Conservation (phyloP, 352 stramenopile species). For the Globisporangium emineosum region DNA sequence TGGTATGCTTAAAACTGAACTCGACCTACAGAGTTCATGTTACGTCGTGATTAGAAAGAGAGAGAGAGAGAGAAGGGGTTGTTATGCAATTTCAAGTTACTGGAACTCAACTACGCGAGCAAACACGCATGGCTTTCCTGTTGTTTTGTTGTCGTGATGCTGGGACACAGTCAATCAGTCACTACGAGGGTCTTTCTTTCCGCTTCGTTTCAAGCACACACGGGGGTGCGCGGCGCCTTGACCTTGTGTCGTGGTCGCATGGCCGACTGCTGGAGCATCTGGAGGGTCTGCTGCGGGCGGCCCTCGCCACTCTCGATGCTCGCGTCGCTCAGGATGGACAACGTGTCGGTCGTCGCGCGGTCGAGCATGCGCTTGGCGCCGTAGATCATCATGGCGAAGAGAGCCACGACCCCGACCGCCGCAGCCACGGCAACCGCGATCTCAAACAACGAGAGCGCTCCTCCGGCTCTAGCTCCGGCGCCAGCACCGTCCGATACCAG, state of each 20-base stretch:
- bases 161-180: neutral
- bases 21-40: too few species aligned
- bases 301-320: neutral
- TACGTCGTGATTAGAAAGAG: too few species aligned
- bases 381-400: constrained; percentile 5
- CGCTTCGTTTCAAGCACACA: constrained; percentile 4
- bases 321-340: neutral
- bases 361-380: neutral
- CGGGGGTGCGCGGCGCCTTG: constrained; percentile 2
- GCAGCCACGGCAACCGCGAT: constrained; percentile 2
- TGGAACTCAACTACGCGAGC: neutral
- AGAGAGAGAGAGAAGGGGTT: too few species aligned
- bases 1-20: too few species aligned
- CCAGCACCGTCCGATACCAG: too few species aligned
- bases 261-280: neutral
- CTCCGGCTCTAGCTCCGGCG: neutral
- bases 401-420: neutral
- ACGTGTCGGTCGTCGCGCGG: neutral
- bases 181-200: neutral
- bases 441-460: neutral
- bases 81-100: neutral
- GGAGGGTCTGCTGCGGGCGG: neutral
- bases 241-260: neutral
- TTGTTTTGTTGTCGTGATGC: neutral
- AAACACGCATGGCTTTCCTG: neutral